phyloP scores from a whole-genome alignment of 208 protist genomes.

The Trypanosoma avium region DNA sequence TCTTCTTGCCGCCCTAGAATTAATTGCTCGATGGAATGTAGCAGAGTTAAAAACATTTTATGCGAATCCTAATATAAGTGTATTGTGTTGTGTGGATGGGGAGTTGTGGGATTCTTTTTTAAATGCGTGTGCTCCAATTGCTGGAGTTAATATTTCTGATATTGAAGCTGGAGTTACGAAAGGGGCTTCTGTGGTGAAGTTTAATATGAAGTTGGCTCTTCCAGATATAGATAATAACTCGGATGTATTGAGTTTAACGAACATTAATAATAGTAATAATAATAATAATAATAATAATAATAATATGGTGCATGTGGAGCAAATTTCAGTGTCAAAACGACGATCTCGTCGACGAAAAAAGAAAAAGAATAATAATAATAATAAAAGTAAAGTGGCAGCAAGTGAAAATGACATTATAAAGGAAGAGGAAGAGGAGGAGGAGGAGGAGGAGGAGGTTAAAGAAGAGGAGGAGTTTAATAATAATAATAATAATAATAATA shows the following conservation, averaged over 20 bases:
- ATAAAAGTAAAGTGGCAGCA: neutral
- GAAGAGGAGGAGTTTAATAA: no score
- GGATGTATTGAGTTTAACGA: no score
- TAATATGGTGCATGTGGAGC: neutral
- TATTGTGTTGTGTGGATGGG: slow-evolving; percentile 24
- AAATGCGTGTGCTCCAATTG: slow-evolving; percentile 42
- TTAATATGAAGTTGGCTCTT: slow-evolving; percentile 51
- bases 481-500: no score
- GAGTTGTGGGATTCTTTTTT: slow-evolving; percentile 54
- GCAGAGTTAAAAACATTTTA: slow-evolving; percentile 42
- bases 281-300: neutral
- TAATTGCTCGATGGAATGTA: slow-evolving; percentile 50
- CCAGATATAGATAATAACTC: slow-evolving; percentile 34
- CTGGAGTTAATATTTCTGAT: slow-evolving; percentile 40
- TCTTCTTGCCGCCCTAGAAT: slow-evolving; percentile 53
- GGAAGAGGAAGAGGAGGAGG: neutral
- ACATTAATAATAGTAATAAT: no score
- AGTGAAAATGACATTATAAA: neutral
- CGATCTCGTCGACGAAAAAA: neutral
- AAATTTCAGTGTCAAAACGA: neutral
- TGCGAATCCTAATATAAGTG: slow-evolving; percentile 14
- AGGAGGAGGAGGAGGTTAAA: neutral
- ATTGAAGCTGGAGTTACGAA: slow-evolving; percentile 46
- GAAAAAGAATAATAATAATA: neutral
- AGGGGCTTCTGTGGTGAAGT: slow-evolving; percentile 35